Conservation (phyloP, 1,139 yeast species). For the Magnusiomyces paraingens region DNA sequence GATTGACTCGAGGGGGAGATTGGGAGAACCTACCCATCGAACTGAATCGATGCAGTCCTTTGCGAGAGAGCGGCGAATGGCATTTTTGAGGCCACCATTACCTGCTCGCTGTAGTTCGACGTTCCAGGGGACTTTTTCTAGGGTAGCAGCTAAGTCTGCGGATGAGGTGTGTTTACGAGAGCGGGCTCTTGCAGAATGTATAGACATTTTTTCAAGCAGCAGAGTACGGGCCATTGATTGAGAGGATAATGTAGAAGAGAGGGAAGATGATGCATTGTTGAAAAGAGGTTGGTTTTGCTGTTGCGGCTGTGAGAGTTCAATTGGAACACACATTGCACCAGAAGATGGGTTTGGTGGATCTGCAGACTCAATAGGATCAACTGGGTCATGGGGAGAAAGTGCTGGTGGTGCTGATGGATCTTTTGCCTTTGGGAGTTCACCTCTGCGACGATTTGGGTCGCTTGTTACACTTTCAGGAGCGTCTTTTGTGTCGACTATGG, state of each 20-base stretch:
- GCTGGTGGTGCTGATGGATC: too few species aligned
- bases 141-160: conserved; percentile 34
- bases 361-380: too few species aligned
- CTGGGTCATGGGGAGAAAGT: too few species aligned
- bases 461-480: too few species aligned
- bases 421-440: too few species aligned
- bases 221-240: too few species aligned
- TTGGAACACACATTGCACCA: too few species aligned
- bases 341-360: too few species aligned
- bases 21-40: conserved; percentile 83
- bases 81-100: conserved; percentile 83
- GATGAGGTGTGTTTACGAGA: conserved; percentile 9
- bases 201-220: too few species aligned
- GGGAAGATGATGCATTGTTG: too few species aligned
- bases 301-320: not conserved
- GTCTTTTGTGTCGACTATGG: not conserved
- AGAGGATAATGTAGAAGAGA: too few species aligned
- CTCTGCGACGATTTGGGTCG: too few species aligned
- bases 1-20: conserved; percentile 83
- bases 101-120: conserved; percentile 68
- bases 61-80: conserved; percentile 56
- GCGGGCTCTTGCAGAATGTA: not conserved
- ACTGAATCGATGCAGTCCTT: conserved; percentile 45
- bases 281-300: not conserved
- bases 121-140: conserved; percentile 70